Percentiles rank a stretch among this genome's conserved stretches.
These are phyloP conservation scores for Fusarium sp. DNA, from an alignment of 2,329 filamentous ascomycete species.

Conservation along the genomic window DNA sequence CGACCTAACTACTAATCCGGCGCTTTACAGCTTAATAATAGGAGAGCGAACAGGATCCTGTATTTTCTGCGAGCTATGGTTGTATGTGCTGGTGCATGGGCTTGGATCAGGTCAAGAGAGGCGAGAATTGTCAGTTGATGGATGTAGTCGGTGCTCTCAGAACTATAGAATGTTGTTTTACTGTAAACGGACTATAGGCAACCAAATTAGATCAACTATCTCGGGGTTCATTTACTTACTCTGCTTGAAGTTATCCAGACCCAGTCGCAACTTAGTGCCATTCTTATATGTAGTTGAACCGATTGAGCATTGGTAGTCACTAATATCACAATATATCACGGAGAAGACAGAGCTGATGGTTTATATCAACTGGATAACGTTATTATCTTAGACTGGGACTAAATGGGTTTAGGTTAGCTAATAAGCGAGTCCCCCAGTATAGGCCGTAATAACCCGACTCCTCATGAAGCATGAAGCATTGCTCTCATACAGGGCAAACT, in stretches of 20 bases:
- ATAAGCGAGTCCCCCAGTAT: background rate
- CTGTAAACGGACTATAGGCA: background rate
- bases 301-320: no score
- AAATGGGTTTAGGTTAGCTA: background rate
- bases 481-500: no score
- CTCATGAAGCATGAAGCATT: background rate
- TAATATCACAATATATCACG: background rate
- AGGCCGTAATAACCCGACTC: background rate
- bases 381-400: background rate
- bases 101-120: background rate
- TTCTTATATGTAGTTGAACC: background rate
- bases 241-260: background rate
- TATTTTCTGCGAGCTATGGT: slow-evolving; percentile 5
- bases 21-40: background rate
- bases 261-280: background rate
- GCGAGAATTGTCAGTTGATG: background rate
- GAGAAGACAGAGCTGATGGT: background rate
- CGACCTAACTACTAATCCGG: slow-evolving; percentile 3
- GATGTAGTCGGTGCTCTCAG: background rate
- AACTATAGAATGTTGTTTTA: no score
- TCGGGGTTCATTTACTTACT: background rate
- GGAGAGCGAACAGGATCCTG: background rate
- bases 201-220: background rate
- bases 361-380: background rate
- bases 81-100: background rate